Percentiles rank a stretch among this genome's conserved stretches.
Evolutionary conservation across 2,329 filamentous ascomycete species (phyloP).

Genomic region (Pestalotiopsis sp.): DNA sequence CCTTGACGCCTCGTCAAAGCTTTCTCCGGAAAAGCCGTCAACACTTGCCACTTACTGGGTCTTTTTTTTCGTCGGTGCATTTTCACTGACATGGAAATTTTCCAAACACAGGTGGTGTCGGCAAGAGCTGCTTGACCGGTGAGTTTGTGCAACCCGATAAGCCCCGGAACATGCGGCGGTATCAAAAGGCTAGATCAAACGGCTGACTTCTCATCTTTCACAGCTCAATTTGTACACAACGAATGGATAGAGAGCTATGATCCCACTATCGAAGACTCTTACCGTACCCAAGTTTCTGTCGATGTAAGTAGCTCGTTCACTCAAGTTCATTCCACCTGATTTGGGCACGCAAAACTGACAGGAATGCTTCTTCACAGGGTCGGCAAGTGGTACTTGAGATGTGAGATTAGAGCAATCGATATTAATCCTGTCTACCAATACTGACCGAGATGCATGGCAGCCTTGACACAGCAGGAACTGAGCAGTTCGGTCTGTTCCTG

Average conservation of each 20-base stretch:
- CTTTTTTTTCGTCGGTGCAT: conserved; percentile 19
- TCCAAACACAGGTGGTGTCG: conserved; percentile 70
- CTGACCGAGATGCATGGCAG: conserved; percentile 42
- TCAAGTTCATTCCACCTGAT: background rate
- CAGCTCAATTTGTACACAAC: conserved; percentile 91
- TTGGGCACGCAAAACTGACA: conserved; percentile 19
- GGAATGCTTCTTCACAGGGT: conserved; percentile 55
- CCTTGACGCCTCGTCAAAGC: conserved; percentile 4
- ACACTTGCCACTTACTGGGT: background rate
- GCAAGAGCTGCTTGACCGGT: conserved; percentile 92
- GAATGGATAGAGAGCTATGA: conserved; percentile 91
- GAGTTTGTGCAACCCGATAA: conserved; percentile 26
- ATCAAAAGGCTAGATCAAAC: background rate
- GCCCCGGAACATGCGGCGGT: background rate
- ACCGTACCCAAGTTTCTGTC: conserved; percentile 73
- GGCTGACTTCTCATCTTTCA: conserved; percentile 18
- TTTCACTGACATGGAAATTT: conserved; percentile 1
- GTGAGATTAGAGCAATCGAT: conserved; percentile 47
- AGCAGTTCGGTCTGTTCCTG: conserved; percentile 79
- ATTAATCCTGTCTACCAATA: conserved; percentile 22
- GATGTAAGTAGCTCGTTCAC: conserved; percentile 63
- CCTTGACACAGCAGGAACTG: conserved; percentile 86
- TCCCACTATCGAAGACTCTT: conserved; percentile 77
- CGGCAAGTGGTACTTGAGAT: conserved; percentile 89
- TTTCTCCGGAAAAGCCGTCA: background rate